These are phyloP conservation scores for Teunomyces lycoperdinae DNA, from an alignment of 805 yeast genomes.

Conservation along the genomic window DNA sequence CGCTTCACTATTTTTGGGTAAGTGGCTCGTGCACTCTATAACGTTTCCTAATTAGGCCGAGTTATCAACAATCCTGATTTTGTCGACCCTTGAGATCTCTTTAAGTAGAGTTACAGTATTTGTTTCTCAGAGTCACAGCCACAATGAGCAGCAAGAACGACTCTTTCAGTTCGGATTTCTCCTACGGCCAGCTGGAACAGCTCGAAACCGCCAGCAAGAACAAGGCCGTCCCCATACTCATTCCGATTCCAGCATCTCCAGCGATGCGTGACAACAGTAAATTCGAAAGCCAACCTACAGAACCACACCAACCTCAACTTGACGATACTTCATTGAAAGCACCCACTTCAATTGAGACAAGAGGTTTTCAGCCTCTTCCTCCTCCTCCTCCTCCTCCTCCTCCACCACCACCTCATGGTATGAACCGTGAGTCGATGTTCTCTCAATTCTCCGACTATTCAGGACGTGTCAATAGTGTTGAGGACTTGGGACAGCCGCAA, in stretches of 20 bases:
- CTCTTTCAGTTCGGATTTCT: constrained; percentile 1
- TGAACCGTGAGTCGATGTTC: constrained; percentile 12
- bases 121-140: background rate
- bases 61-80: background rate
- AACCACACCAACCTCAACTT: background rate
- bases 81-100: background rate
- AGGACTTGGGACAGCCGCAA: constrained; percentile 12
- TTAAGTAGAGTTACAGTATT: background rate
- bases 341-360: constrained; percentile 4
- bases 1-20: background rate
- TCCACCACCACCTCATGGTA: background rate
- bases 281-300: background rate
- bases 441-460: constrained; percentile 17
- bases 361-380: constrained; percentile 9
- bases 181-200: background rate
- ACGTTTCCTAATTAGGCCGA: constrained; percentile 11
- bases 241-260: constrained; percentile 2
- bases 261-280: background rate
- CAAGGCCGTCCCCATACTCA: background rate
- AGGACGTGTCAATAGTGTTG: constrained; percentile 22
- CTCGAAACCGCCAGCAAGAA: constrained; percentile 2
- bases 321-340: background rate
- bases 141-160: constrained; percentile 2
- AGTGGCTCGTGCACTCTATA: constrained; percentile 6
- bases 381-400: background rate